Evolutionary conservation across 495 filamentous ascomycete genomes (phyloP).

Genomic region (Bacidia rubella): DNA sequence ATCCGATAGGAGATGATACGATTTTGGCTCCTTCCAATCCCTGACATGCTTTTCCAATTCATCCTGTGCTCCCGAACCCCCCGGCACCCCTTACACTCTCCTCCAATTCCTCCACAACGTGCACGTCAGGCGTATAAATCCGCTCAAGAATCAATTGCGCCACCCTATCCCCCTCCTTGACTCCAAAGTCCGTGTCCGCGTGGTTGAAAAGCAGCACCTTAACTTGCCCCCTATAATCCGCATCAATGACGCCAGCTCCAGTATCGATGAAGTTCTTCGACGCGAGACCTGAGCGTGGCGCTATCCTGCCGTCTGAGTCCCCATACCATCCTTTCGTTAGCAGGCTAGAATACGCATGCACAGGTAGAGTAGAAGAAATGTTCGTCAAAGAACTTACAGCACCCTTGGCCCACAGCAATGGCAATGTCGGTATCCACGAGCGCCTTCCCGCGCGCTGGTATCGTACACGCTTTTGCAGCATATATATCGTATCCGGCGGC

Average conservation of each 20-base stretch:
- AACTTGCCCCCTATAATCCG: constrained; percentile 87
- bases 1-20: too few species aligned
- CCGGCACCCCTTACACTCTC: constrained; percentile 82
- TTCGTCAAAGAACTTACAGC: constrained; percentile 58
- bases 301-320: constrained; percentile 73
- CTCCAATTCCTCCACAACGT: constrained; percentile 75
- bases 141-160: constrained; percentile 89
- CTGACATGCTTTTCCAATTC: not conserved
- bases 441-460: constrained; percentile 71
- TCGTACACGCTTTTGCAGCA: constrained; percentile 53
- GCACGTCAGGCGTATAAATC: constrained; percentile 83
- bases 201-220: constrained; percentile 94
- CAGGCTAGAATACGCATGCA: not conserved
- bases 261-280: constrained; percentile 89
- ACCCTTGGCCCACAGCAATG: constrained; percentile 76
- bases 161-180: constrained; percentile 76
- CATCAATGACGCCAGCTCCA: constrained; percentile 92
- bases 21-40: not conserved
- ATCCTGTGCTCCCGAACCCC: constrained; percentile 87
- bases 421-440: constrained; percentile 81
- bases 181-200: constrained; percentile 62
- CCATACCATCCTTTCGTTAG: not conserved
- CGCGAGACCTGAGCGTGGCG: constrained; percentile 82
- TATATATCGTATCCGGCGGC: constrained; percentile 92
- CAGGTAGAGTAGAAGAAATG: not conserved